Conservation (phyloP, 2,329 filamentous ascomycete species). For the Zymoseptoria passerinii region DNA sequence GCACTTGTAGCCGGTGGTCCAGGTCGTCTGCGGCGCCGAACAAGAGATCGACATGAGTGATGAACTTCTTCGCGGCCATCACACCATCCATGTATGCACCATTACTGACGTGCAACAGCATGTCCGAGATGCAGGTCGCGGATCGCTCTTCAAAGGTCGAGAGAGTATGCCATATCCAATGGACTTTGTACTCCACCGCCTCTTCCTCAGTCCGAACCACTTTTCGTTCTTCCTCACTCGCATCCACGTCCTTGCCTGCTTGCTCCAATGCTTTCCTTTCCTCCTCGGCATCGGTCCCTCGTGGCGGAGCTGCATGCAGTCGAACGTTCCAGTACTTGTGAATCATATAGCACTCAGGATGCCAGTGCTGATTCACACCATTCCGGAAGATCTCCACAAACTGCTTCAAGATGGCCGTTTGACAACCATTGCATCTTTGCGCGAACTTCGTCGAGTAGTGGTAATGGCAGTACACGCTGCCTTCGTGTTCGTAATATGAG, state of each 20-base stretch:
- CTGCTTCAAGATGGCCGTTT: slow-evolving; percentile 94
- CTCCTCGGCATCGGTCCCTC: slow-evolving; percentile 30
- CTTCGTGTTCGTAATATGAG: slow-evolving; percentile 97
- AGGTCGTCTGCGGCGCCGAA: slow-evolving; percentile 83
- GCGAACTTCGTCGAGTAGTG: slow-evolving; percentile 98
- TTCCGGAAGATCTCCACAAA: slow-evolving; percentile 99
- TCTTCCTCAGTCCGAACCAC: slow-evolving; percentile 79
- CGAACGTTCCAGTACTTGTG: slow-evolving; percentile 99
- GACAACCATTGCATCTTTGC: slow-evolving; percentile 90
- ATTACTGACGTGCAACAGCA: slow-evolving; percentile 97
- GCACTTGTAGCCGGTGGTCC: slow-evolving; percentile 60
- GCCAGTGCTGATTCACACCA: slow-evolving; percentile 97
- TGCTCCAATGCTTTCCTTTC: slow-evolving; percentile 25
- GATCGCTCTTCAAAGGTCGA: slow-evolving; percentile 97
- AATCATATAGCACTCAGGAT: slow-evolving; percentile 99
- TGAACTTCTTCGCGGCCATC: slow-evolving; percentile 90
- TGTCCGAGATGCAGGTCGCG: slow-evolving; percentile 95
- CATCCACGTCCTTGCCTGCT: slow-evolving; percentile 41
- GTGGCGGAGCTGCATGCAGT: slow-evolving; percentile 42
- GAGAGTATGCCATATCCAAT: slow-evolving; percentile 94
- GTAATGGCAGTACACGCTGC: slow-evolving; percentile 94
- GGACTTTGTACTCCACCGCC: slow-evolving; percentile 94
- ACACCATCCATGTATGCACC: slow-evolving; percentile 93
- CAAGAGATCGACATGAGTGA: slow-evolving; percentile 87
- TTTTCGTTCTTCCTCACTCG: slow-evolving; percentile 61